Conservation (phyloP, 2,329 filamentous ascomycete species). For the Cercospora zeina region DNA sequence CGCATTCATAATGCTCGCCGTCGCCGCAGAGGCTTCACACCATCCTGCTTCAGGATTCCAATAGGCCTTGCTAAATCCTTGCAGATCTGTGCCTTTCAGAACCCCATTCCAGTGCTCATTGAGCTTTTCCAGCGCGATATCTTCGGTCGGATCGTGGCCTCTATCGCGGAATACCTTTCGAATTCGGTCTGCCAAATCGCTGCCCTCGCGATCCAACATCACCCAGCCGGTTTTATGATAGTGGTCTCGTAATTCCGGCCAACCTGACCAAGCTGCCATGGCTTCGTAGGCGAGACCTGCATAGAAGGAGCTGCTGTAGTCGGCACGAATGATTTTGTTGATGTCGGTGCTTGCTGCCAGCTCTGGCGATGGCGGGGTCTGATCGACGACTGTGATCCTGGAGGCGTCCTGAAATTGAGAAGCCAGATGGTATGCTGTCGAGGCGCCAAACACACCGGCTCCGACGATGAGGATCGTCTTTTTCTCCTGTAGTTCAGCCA, state of each 20-base stretch:
- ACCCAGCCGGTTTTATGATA: constrained; percentile 64
- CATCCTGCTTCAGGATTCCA: constrained; percentile 56
- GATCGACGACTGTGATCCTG: constrained; percentile 46
- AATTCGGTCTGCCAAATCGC: constrained; percentile 54
- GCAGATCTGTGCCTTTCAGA: constrained; percentile 43
- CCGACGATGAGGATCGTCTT: constrained; percentile 43
- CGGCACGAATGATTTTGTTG: constrained; percentile 70
- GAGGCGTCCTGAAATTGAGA: constrained; percentile 44
- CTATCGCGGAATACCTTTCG: constrained; percentile 55
- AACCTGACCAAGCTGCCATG: constrained; percentile 43
- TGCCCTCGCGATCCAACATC: constrained; percentile 53
- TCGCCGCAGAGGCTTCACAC: constrained; percentile 54
- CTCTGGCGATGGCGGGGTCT: constrained; percentile 49
- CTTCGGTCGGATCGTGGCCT: constrained; percentile 44
- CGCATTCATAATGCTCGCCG: constrained; percentile 48
- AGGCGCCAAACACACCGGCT: constrained; percentile 53
- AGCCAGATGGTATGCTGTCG: constrained; percentile 57
- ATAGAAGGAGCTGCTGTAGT: constrained; percentile 52
- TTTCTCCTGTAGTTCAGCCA: not conserved
- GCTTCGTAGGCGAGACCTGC: constrained; percentile 42
- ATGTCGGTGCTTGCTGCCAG: constrained; percentile 68
- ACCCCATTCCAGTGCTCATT: constrained; percentile 46
- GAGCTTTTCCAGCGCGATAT: constrained; percentile 49
- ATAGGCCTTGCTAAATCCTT: constrained; percentile 48
- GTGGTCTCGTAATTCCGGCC: constrained; percentile 40